phyloP scores from a whole-genome alignment of 1,284 basidiomycete species.

The Ustilago curta region DNA sequence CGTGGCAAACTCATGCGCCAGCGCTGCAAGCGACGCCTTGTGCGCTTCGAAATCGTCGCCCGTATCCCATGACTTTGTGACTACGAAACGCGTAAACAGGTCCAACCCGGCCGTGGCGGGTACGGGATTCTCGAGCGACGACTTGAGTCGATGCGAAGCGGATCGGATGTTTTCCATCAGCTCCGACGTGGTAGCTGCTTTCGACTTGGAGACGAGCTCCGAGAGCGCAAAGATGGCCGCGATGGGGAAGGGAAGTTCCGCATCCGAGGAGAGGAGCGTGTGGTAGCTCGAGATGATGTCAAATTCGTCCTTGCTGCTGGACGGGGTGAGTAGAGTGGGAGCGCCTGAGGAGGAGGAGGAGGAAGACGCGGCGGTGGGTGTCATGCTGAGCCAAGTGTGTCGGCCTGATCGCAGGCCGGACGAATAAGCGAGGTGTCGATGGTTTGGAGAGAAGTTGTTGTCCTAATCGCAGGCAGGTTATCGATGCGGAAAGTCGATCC shows the following conservation, averaged over 20 bases:
- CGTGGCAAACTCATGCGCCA: slow-evolving; percentile 80
- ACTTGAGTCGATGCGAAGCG: slow-evolving; percentile 78
- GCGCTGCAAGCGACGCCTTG: slow-evolving; percentile 81
- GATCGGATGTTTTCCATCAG: slow-evolving; percentile 84
- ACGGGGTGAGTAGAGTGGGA: slow-evolving; percentile 11
- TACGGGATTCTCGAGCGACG: slow-evolving; percentile 80
- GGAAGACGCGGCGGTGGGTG: slow-evolving; percentile 10
- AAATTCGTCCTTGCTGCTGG: slow-evolving; percentile 38
- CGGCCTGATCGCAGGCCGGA: too few relatives aligned
- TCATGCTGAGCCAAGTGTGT: slow-evolving; percentile 8
- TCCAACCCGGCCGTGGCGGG: slow-evolving; percentile 89
- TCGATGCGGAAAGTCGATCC: neutral
- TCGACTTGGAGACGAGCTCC: slow-evolving; percentile 79
- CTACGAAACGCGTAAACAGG: slow-evolving; percentile 88
- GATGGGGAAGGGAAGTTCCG: slow-evolving; percentile 83
- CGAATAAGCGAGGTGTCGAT: too few relatives aligned
- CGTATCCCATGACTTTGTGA: slow-evolving; percentile 83
- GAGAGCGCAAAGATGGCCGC: slow-evolving; percentile 86
- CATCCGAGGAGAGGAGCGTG: slow-evolving; percentile 50
- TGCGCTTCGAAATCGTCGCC: slow-evolving; percentile 82
- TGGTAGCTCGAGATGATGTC: slow-evolving; percentile 62
- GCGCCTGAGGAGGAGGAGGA: slow-evolving; percentile 15
- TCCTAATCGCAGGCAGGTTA: too few relatives aligned
- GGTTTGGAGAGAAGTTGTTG: too few relatives aligned
- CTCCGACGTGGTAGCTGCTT: slow-evolving; percentile 90